Base-by-base conservation (phyloP, 2,329 filamentous ascomycete species). In the Hortaea werneckii region DNA sequence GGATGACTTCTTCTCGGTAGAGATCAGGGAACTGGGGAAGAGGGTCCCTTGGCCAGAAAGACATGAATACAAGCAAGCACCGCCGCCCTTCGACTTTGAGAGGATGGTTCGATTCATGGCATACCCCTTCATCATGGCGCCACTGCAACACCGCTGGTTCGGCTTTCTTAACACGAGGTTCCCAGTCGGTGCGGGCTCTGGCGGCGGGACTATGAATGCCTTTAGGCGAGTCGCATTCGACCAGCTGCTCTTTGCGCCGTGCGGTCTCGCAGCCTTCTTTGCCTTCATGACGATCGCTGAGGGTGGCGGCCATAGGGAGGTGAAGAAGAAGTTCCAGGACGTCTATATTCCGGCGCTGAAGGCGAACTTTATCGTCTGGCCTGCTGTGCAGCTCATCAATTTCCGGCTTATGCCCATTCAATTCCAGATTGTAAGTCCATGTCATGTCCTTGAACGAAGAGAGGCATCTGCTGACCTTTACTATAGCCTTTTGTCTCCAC, bases 101-200 rank as follows among this genome's bases (percentile, higher is more conserved):
- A 81, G 92, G 41, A 73, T 95, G 52, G 90, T 87, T 1, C 78
- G 92, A 41, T 98, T 96, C 72, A 95, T 96, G 87, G 84, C 86
- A 5, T 98, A 96, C 65, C 88, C 88, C 63, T 95, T 96, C 70
- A 78, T 85, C 62, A 95, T 96, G 87, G 88, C 92, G 4, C 92
- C 92, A 0, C 59, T 95, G 29, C 90, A 96, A 66, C 95, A 94
- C 71, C 83, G 87, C 64, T 98, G 92, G 92, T 96, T 96, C 68
- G 78, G 80, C 43, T 89, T 95, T 65, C 72, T 98, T 52, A 84
- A 82, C 30, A 76, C 74, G 54, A 75, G 80, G 7, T 98, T 98
- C 60, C 92, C 92, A 5, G 81, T 95, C 42, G 82, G 82, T 2
- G 57, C 56, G 6, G 58, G 56, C n/a, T 56, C 51, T 38, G 32